Percentiles rank a stretch among this genome's conserved stretches.
Conservation (phyloP, 2,329 filamentous ascomycete species). For the Aureobasidium subglaciale region DNA sequence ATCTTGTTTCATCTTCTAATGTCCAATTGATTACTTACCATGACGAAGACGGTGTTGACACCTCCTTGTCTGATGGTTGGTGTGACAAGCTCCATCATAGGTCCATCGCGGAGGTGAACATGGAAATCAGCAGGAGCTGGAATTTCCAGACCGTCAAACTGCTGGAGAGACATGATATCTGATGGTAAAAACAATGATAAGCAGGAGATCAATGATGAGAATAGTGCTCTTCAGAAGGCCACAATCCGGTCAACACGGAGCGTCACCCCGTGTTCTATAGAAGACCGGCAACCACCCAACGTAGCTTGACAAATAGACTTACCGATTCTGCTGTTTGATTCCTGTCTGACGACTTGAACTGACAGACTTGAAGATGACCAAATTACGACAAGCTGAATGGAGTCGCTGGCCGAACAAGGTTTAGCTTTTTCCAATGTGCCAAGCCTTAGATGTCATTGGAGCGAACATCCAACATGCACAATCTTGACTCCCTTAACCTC, state of each 20-base stretch:
- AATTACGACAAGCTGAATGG: background rate
- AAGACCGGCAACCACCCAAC: background rate
- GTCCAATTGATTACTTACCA: slow-evolving; percentile 32
- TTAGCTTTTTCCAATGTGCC: slow-evolving; percentile 7
- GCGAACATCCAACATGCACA: background rate
- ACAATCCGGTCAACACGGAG: background rate
- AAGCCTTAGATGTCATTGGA: background rate
- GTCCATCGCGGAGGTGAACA: slow-evolving; percentile 46
- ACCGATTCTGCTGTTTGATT: background rate
- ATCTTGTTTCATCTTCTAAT: background rate
- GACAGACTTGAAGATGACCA: background rate
- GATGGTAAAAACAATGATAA: background rate
- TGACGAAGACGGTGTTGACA: slow-evolving; percentile 48
- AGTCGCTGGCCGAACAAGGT: background rate
- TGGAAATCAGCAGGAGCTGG: slow-evolving; percentile 45
- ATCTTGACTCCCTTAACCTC: background rate
- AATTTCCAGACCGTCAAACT: slow-evolving; percentile 38
- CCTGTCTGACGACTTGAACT: background rate
- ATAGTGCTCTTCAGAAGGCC: background rate
- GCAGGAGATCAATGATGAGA: background rate
- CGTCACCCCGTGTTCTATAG: background rate
- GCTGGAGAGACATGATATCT: slow-evolving; percentile 32
- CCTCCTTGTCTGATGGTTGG: slow-evolving; percentile 45
- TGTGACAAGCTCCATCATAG: slow-evolving; percentile 45
- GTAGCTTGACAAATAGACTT: background rate